phyloP scores from a whole-genome alignment of 2,329 filamentous ascomycete genomes.

The Ascochyta koolunga region DNA sequence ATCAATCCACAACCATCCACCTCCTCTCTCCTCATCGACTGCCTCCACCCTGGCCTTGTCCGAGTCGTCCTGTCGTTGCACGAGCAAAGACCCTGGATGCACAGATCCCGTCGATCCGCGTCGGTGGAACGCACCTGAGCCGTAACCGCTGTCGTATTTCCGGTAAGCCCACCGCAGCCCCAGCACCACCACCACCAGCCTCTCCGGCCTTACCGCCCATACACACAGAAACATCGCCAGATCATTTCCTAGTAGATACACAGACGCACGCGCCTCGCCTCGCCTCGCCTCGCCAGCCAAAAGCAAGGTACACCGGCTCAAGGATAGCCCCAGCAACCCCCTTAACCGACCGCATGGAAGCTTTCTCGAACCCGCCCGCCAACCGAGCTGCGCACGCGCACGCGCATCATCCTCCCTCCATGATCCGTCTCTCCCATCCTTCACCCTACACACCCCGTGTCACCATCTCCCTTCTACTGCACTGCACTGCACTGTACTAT shows the following conservation, averaged over 20 bases:
- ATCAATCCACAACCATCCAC: background rate
- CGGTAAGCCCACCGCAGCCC: background rate
- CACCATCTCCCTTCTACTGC: too few species aligned
- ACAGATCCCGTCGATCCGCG: conserved; percentile 24
- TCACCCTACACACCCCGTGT: too few species aligned
- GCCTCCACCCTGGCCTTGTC: background rate
- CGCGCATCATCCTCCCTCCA: conserved; percentile 20
- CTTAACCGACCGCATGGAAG: conserved; percentile 27
- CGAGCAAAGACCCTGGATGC: conserved; percentile 23
- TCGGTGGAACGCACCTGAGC: conserved; percentile 18
- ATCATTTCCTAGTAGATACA: background rate
- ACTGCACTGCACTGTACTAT: too few species aligned
- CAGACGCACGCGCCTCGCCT: background rate
- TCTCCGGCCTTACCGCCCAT: too few species aligned
- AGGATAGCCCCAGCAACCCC: conserved; percentile 27
- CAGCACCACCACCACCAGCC: too few species aligned
- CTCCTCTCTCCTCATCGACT: background rate
- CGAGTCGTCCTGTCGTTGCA: conserved; percentile 16
- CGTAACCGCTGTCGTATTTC: too few species aligned
- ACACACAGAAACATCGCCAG: too few species aligned
- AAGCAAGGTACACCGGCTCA: conserved; percentile 24
- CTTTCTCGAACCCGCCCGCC: conserved; percentile 29
- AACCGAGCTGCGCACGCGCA: conserved; percentile 22
- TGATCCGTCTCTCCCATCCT: too few species aligned
- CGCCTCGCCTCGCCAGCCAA: background rate